Evolutionary conservation across 305 asterid species (phyloP).

Genomic region (Fraxinus xanthoxyloides): DNA sequence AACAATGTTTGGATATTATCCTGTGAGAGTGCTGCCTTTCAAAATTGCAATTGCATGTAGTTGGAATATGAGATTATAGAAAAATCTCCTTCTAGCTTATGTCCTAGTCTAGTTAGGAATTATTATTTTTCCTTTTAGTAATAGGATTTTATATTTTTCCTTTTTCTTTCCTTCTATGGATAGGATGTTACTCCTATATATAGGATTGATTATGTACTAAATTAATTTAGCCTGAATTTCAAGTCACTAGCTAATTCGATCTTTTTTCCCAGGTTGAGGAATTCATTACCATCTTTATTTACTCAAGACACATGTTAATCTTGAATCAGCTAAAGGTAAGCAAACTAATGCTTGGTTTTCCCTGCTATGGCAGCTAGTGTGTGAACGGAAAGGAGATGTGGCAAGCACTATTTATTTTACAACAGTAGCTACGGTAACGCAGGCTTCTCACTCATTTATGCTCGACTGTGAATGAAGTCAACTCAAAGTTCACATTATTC

Average conservation of each 20-base stretch:
- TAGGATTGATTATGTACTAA: not conserved
- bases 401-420: constrained; percentile 63
- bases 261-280: constrained; percentile 59
- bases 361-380: constrained; percentile 28
- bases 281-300: not conserved
- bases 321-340: not conserved
- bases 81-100: not conserved
- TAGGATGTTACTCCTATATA: not conserved
- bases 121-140: not conserved
- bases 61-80: not conserved
- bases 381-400: constrained; percentile 77
- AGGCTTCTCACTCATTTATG: not conserved
- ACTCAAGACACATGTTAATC: not conserved
- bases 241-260: constrained; percentile 48
- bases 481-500: not conserved
- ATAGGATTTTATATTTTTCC: not conserved
- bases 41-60: constrained; percentile 70
- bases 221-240: not conserved
- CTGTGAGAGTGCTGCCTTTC: constrained; percentile 63
- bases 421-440: constrained; percentile 16
- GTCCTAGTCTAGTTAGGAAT: too few species aligned
- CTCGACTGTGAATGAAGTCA: not conserved
- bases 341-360: not conserved
- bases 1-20: constrained; percentile 69
- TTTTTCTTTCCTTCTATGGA: not conserved